Evolutionary conservation across 192 early-diverging fungal species (phyloP).

Genomic region (Mortierella alpina): DNA sequence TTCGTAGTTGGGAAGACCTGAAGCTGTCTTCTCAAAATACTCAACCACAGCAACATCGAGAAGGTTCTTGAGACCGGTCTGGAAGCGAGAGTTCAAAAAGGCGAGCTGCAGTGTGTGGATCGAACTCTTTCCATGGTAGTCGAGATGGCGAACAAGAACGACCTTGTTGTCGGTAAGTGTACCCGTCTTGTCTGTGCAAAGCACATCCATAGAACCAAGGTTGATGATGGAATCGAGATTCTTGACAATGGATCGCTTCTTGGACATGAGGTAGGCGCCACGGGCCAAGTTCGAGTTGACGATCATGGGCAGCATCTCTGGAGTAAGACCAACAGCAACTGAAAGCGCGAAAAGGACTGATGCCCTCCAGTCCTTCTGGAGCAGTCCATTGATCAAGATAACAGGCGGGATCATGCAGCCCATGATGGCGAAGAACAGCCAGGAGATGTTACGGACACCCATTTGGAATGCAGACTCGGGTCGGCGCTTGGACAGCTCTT

Average conservation of each 20-base stretch:
- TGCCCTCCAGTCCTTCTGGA: constrained; percentile 40
- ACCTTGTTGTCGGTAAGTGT: constrained; percentile 62
- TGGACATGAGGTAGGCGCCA: constrained; percentile 59
- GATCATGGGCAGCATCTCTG: constrained; percentile 68
- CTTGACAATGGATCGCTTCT: constrained; percentile 61
- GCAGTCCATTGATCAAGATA: constrained; percentile 56
- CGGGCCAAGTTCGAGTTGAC: constrained; percentile 63
- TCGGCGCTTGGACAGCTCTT: constrained; percentile 35
- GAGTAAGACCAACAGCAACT: constrained; percentile 62
- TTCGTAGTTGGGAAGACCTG: constrained; percentile 24
- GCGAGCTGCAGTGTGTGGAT: constrained; percentile 41
- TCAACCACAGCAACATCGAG: constrained; percentile 60
- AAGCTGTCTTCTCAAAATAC: constrained; percentile 42
- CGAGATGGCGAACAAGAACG: constrained; percentile 44
- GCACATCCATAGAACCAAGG: constrained; percentile 59
- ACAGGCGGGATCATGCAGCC: constrained; percentile 58
- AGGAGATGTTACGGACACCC: constrained; percentile 59
- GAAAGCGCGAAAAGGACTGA: constrained; percentile 61
- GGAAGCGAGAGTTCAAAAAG: constrained; percentile 60
- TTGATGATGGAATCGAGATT: constrained; percentile 59
- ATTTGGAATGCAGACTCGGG: constrained; percentile 57
- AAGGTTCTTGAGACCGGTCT: constrained; percentile 60
- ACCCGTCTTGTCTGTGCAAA: constrained; percentile 63
- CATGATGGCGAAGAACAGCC: constrained; percentile 58
- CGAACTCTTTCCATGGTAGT: constrained; percentile 33